A percentile compares a stretch with the other conserved stretches of the same genome.
These are phyloP conservation scores for Anthracocystis panici-leucophaei DNA, from an alignment of 1,284 basidiomycete genomes.

Conservation along the genomic window DNA sequence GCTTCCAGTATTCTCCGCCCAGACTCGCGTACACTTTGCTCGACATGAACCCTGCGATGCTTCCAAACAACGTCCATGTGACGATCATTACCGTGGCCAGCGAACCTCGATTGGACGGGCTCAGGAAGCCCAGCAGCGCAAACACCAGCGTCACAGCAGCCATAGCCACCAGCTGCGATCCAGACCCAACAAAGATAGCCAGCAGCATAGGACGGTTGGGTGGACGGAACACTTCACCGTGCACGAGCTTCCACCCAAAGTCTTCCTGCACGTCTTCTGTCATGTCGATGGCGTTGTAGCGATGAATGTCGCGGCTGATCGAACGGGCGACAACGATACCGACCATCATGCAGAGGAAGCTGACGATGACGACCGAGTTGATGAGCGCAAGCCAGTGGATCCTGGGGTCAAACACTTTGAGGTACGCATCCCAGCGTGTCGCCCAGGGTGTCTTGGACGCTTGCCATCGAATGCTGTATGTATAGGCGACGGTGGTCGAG, in stretches of 20 bases:
- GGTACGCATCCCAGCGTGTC: conserved; percentile 94
- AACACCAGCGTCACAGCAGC: conserved; percentile 92
- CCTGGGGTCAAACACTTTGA: conserved; percentile 60
- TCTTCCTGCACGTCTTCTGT: conserved; percentile 97
- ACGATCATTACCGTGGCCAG: conserved; percentile 96
- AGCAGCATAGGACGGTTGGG: conserved; percentile 81
- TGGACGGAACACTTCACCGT: conserved; percentile 93
- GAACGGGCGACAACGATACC: conserved; percentile 88
- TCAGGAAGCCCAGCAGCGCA: conserved; percentile 95
- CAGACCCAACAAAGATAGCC: conserved; percentile 88
- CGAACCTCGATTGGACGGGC: conserved; percentile 93
- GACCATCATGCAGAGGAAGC: conserved; percentile 90
- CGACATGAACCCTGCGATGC: conserved; percentile 90
- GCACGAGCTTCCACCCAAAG: conserved; percentile 97
- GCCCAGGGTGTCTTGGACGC: conserved; percentile 81
- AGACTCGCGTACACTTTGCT: conserved; percentile 85
- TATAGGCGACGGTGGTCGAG: conserved; percentile 82
- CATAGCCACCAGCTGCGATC: conserved; percentile 90
- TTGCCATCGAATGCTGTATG: conserved; percentile 90
- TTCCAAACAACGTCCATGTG: conserved; percentile 92
- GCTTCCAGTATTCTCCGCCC: conserved; percentile 82
- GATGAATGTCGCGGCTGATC: conserved; percentile 88
- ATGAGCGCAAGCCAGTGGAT: conserved; percentile 86
- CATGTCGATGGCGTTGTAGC: conserved; percentile 95
- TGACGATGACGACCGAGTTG: conserved; percentile 79